Percentiles rank a stretch among this genome's conserved stretches.
phyloP scores from a whole-genome alignment of 1,139 yeast genomes.

The Kodamaea sp. region DNA sequence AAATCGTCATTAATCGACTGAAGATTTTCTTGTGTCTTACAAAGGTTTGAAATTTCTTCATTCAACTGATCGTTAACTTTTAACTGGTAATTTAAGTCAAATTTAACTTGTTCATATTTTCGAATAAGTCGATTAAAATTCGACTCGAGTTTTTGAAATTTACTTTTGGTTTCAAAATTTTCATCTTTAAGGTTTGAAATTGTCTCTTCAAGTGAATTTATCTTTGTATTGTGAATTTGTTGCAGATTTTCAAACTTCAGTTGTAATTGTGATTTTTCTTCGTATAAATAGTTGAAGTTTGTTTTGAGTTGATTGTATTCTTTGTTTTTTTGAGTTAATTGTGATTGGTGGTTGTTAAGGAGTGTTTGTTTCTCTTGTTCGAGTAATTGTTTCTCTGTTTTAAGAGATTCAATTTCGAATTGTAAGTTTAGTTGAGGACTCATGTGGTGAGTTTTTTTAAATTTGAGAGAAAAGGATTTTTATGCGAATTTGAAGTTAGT shows the following conservation, averaged over 20 bases:
- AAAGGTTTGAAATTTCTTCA: slow-evolving; percentile 21
- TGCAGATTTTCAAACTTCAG: slow-evolving; percentile 46
- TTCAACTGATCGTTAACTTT: slow-evolving; percentile 29
- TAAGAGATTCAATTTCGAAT: slow-evolving; percentile 28
- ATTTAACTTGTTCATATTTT: slow-evolving; percentile 29
- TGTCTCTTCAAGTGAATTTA: slow-evolving; percentile 35
- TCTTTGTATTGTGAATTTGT: slow-evolving; percentile 38
- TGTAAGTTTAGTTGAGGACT: slow-evolving; percentile 12
- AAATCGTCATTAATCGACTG: slow-evolving; percentile 44
- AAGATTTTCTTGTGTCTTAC: slow-evolving; percentile 19
- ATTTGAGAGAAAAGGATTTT: too few species aligned
- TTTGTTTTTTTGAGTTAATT: slow-evolving; percentile 30
- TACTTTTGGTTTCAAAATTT: slow-evolving; percentile 13
- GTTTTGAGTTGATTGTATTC: slow-evolving; percentile 39
- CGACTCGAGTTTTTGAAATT: slow-evolving; percentile 22
- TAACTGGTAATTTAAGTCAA: slow-evolving; percentile 30
- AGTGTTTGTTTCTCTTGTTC: slow-evolving; percentile 32
- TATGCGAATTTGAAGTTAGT: too few species aligned
- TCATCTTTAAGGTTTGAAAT: slow-evolving; percentile 18
- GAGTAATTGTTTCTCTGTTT: slow-evolving; percentile 32
- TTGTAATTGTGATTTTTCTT: slow-evolving; percentile 55
- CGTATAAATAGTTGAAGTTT: slow-evolving; percentile 55
- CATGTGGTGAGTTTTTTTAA: too few species aligned
- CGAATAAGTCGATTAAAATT: slow-evolving; percentile 21
- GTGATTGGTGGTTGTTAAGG: slow-evolving; percentile 26